A percentile compares a stretch with the other conserved stretches of the same genome.
Conservation (phyloP, 139 green algal species). For the Parachlorella kessleri region DNA sequence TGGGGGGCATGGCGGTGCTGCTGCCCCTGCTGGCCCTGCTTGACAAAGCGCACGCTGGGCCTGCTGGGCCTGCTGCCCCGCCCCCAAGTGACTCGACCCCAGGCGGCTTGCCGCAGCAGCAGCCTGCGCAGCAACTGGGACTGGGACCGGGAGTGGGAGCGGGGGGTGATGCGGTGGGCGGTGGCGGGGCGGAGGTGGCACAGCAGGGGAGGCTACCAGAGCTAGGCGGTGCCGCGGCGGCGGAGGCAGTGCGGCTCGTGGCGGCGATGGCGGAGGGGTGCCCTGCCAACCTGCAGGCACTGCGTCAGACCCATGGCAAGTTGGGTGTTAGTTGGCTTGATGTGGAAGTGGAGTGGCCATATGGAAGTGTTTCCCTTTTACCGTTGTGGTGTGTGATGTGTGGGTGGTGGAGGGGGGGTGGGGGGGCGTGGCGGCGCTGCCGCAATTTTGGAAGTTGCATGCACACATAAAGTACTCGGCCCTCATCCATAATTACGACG, state of each 20-base stretch:
- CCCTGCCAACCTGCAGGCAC: constrained; percentile 39
- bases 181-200: neutral
- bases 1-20: constrained; percentile 49
- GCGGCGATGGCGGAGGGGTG: constrained; percentile 39
- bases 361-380: neutral
- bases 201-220: neutral
- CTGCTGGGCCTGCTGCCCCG: too few relatives aligned
- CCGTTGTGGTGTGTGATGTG: too few relatives aligned
- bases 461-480: too few relatives aligned
- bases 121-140: neutral
- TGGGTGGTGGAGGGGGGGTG: too few relatives aligned
- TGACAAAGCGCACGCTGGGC: neutral
- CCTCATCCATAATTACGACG: too few relatives aligned
- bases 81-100: too few relatives aligned
- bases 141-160: too few relatives aligned
- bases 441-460: too few relatives aligned
- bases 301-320: constrained; percentile 33
- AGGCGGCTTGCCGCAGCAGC: neutral
- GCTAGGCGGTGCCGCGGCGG: constrained; percentile 1
- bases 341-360: neutral
- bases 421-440: too few relatives aligned
- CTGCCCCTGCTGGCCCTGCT: constrained; percentile 43
- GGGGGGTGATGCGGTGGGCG: neutral
- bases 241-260: constrained; percentile 26
- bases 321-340: neutral